phyloP scores from a whole-genome alignment of 139 green algal species.

The Closterium sp. region DNA sequence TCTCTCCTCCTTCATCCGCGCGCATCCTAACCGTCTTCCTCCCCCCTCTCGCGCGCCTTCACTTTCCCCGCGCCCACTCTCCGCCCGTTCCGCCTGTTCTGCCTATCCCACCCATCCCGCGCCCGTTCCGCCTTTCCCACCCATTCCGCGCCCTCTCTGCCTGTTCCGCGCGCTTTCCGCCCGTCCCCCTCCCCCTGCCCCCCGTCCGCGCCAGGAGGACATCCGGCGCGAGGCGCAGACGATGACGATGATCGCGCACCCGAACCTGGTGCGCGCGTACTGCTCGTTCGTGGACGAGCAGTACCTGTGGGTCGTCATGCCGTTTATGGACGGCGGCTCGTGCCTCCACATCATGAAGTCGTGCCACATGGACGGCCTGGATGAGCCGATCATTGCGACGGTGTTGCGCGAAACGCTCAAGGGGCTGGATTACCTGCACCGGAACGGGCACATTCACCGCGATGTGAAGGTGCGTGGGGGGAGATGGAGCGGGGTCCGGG shows the following conservation, averaged over 20 bases:
- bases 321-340: conserved; percentile 61
- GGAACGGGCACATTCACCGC: conserved; percentile 89
- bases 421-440: conserved; percentile 95
- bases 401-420: conserved; percentile 92
- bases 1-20: too few relatives aligned
- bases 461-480: conserved; percentile 97
- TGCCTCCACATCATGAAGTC: conserved; percentile 62
- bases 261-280: conserved; percentile 91
- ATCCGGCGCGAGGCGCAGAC: conserved; percentile 92
- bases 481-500: background rate
- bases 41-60: background rate
- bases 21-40: too few relatives aligned
- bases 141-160: background rate
- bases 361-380: conserved; percentile 70
- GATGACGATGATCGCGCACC: conserved; percentile 89
- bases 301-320: conserved; percentile 95
- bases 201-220: conserved; percentile 74
- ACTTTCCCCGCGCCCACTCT: background rate
- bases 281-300: conserved; percentile 86
- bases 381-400: conserved; percentile 88
- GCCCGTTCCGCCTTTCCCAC: background rate
- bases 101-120: background rate
- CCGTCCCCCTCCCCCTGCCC: background rate
- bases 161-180: background rate
- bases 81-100: background rate